Evolutionary conservation across 768 basidiomycete species (phyloP).

Genomic region (Naematelia encephala): DNA sequence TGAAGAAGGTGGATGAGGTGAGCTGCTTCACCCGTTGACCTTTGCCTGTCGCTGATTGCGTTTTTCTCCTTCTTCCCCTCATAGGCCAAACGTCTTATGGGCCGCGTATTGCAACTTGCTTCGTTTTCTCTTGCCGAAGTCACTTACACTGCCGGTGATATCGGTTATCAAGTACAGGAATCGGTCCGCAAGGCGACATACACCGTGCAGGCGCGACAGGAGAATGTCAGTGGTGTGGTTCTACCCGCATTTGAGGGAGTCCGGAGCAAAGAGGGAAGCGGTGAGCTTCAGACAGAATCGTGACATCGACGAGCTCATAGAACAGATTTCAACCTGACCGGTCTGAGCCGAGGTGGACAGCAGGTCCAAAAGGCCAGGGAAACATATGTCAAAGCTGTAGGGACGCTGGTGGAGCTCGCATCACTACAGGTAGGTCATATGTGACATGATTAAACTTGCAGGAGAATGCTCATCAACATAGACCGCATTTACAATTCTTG

Average conservation of each 20-base stretch:
- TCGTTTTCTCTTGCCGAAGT: constrained; percentile 99
- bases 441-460: not conserved
- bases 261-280: constrained; percentile 67
- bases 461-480: constrained; percentile 52
- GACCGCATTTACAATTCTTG: constrained; percentile 96
- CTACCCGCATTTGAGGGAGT: constrained; percentile 93
- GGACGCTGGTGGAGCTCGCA: constrained; percentile 94
- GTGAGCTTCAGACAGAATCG: constrained; percentile 52
- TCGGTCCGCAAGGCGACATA: constrained; percentile 87
- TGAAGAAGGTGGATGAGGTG: constrained; percentile 97
- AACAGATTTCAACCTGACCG: constrained; percentile 92
- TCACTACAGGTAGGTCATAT: constrained; percentile 60
- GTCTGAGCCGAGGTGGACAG: constrained; percentile 93
- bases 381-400: constrained; percentile 95
- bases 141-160: constrained; percentile 90
- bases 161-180: constrained; percentile 96
- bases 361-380: constrained; percentile 93
- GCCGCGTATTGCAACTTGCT: constrained; percentile 95
- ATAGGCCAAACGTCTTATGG: constrained; percentile 98
- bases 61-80: not conserved
- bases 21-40: constrained; percentile 27
- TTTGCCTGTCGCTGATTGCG: not conserved
- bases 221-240: constrained; percentile 96
- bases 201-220: constrained; percentile 88
- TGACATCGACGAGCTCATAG: not conserved